Conservation (phyloP, 192 early-diverging fungal species). For the Coemansia javaensis region DNA sequence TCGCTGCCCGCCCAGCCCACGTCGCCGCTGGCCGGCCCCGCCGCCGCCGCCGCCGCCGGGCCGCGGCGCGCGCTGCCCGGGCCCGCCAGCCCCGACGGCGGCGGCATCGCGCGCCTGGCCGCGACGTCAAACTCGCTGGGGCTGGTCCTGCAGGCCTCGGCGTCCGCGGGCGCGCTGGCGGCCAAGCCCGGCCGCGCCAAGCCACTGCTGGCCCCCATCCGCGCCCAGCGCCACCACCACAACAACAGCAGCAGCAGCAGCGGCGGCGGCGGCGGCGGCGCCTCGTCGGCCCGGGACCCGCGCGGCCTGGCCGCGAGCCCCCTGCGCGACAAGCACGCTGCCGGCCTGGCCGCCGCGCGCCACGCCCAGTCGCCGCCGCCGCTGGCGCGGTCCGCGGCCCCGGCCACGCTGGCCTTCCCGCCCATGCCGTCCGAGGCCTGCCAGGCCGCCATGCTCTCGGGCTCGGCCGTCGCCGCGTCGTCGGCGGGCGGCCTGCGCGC, state of each 20-base stretch:
- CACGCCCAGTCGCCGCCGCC: conserved; percentile 1
- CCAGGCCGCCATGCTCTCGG: conserved; percentile 48
- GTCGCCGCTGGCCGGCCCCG: conserved; percentile 2
- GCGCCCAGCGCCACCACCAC: conserved; percentile 47
- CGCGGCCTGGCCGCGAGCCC: conserved; percentile 24
- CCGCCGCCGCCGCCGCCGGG: no score
- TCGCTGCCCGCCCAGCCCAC: conserved; percentile 11
- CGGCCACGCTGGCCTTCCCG: conserved; percentile 32
- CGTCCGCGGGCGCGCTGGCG: conserved; percentile 7
- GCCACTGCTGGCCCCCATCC: conserved; percentile 29
- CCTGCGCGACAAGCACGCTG: no score
- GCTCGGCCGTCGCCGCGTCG: conserved; percentile 12
- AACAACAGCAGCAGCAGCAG: no score
- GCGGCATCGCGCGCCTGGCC: conserved; percentile 15
- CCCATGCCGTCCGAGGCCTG: conserved; percentile 50
- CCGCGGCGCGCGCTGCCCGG: conserved; percentile 27
- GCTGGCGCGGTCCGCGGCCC: conserved; percentile 7
- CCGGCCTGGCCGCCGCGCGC: conserved; percentile 29
- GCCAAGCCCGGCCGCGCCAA: conserved; percentile 10
- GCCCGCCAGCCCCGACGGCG: conserved; percentile 32
- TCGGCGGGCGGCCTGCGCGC: no score
- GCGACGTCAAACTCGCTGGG: conserved; percentile 47
- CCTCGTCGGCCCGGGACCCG: not conserved
- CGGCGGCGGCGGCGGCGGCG: no score
- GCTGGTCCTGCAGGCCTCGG: conserved; percentile 41